These are phyloP conservation scores for Boletus rufocinnamomeus DNA, from an alignment of 768 basidiomycete species.

Conservation along the genomic window DNA sequence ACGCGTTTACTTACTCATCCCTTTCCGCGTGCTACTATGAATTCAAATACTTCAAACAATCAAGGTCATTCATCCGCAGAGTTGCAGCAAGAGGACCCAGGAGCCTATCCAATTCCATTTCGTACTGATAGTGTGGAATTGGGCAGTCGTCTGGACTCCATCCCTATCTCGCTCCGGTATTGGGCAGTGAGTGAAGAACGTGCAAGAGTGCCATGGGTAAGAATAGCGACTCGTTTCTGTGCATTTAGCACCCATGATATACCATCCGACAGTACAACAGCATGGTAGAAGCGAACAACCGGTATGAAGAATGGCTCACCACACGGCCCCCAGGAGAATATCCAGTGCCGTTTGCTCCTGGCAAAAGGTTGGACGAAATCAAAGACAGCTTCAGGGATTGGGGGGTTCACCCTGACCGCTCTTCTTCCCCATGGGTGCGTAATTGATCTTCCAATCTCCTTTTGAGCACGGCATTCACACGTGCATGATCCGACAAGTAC, in stretches of 20 bases:
- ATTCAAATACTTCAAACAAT: background rate
- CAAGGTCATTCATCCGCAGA: background rate
- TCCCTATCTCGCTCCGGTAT: background rate
- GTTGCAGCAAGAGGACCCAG: slow-evolving; percentile 10
- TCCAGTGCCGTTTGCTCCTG: slow-evolving; percentile 8
- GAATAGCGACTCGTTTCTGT: background rate
- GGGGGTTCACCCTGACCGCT: background rate
- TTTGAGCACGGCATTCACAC: background rate
- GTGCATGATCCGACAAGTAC: slow-evolving; percentile 3
- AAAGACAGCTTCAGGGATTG: slow-evolving; percentile 5
- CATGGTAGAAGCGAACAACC: slow-evolving; percentile 7
- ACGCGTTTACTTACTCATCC: background rate
- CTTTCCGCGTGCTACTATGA: background rate
- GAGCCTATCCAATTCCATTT: slow-evolving; percentile 25
- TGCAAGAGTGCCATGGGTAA: slow-evolving; percentile 12
- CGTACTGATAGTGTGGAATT: background rate
- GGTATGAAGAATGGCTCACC: slow-evolving; percentile 21
- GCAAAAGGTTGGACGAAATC: slow-evolving; percentile 3
- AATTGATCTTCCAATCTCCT: background rate
- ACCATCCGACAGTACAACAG: slow-evolving; percentile 7
- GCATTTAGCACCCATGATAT: background rate
- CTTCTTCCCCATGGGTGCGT: slow-evolving; percentile 15
- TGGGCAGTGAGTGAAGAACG: slow-evolving; percentile 15
- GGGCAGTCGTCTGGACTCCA: slow-evolving; percentile 25
- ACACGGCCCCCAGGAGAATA: slow-evolving; percentile 14